Conservation (phyloP, 2,329 filamentous ascomycete genomes). For the Fusarium oligoseptatum region DNA sequence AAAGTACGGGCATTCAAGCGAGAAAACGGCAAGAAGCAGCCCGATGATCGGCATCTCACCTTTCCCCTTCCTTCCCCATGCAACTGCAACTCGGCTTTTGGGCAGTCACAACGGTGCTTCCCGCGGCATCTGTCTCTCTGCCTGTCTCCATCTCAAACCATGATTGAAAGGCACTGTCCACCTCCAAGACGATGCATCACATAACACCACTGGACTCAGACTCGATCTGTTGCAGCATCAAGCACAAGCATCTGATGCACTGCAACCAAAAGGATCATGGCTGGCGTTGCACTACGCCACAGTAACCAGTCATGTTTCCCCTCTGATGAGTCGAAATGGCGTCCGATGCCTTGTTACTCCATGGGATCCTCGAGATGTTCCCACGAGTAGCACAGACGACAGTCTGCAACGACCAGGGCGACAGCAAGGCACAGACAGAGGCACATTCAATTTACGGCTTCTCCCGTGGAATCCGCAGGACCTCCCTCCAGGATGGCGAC, state of each 20-base stretch:
- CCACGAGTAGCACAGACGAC: constrained; percentile 10
- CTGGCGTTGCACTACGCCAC: constrained; percentile 3
- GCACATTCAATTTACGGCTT: constrained; percentile 6
- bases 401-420: constrained; percentile 13
- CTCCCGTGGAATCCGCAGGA: constrained; percentile 15
- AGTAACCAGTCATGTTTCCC: background rate
- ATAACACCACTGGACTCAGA: constrained; percentile 1
- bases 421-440: constrained; percentile 9
- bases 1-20: constrained; percentile 2
- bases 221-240: background rate
- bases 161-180: constrained; percentile 4
- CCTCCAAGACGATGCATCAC: background rate
- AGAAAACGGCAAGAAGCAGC: constrained; percentile 22
- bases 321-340: constrained; percentile 1
- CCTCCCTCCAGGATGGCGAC: constrained; percentile 9
- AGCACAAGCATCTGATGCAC: constrained; percentile 3
- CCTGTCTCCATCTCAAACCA: background rate
- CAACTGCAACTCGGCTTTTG: background rate
- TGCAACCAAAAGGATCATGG: background rate
- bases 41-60: constrained; percentile 34
- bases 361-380: constrained; percentile 8
- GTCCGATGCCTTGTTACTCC: background rate
- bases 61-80: constrained; percentile 31
- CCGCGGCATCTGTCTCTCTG: constrained; percentile 3
- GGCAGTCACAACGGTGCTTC: background rate